A percentile compares a stretch with the other conserved stretches of the same genome.
These are phyloP conservation scores for Psidium guajava DNA, from an alignment of 345 rosid species.

Conservation along the genomic window DNA sequence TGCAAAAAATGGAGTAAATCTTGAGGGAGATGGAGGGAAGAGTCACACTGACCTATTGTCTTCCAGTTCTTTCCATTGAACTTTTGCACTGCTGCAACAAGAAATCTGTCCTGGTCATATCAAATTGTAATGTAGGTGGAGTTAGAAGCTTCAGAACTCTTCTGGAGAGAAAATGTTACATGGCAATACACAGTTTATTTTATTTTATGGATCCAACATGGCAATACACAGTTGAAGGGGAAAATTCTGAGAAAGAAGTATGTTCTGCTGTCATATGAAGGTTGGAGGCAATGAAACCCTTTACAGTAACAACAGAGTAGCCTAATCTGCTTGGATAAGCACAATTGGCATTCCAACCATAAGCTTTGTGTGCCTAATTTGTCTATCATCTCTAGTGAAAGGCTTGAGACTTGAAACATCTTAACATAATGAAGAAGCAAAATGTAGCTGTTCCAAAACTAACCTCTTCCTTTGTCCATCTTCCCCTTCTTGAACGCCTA, in stretches of 20 bases:
- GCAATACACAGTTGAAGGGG: not conserved
- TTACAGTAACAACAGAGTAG: not conserved
- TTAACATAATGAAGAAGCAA: not conserved
- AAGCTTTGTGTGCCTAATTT: not conserved
- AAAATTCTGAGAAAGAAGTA: not conserved
- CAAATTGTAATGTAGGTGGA: not conserved
- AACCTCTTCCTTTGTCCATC: conserved; percentile 45
- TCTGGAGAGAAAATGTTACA: not conserved
- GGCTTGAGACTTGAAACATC: not conserved
- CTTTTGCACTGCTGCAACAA: conserved; percentile 16
- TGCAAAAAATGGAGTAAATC: not conserved
- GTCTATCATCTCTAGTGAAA: not conserved
- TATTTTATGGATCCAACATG: not conserved
- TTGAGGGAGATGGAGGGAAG: not conserved
- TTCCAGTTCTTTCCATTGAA: conserved; percentile 37
- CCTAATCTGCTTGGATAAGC: not conserved
- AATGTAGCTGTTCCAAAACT: not conserved
- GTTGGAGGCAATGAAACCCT: not conserved
- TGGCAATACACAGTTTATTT: not conserved
- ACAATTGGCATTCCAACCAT: not conserved
- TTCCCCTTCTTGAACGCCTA: conserved; percentile 20
- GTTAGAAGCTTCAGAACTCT: not conserved
- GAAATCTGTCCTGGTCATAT: conserved; percentile 8
- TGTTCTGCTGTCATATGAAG: not conserved
- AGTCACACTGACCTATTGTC: conserved; percentile 23